Percentiles rank a stretch among this genome's conserved stretches.
These are phyloP conservation scores for Geotrichum cucujoidarum DNA, from an alignment of 1,139 yeast species.

Conservation along the genomic window DNA sequence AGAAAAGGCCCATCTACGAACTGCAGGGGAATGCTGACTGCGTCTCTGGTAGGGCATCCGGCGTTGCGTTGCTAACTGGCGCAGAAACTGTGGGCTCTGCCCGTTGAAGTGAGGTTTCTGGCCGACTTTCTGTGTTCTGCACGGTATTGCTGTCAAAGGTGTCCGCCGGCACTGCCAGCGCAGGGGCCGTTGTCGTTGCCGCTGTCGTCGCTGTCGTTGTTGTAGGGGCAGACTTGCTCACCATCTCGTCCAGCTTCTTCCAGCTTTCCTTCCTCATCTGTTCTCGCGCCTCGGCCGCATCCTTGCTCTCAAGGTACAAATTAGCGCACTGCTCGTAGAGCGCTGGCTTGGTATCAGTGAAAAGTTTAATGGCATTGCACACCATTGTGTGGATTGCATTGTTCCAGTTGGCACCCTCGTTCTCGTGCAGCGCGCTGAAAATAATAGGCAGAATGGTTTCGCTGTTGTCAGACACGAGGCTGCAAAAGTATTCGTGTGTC, in stretches of 20 bases:
- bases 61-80: too few species aligned
- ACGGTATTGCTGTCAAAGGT: too few species aligned
- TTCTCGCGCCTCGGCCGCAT: slow-evolving; percentile 60
- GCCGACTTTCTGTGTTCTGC: too few species aligned
- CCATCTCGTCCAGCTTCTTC: slow-evolving; percentile 66
- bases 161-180: too few species aligned
- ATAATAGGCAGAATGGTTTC: slow-evolving; percentile 90
- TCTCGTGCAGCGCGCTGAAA: slow-evolving; percentile 83
- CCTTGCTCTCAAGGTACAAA: slow-evolving; percentile 70
- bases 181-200: not conserved
- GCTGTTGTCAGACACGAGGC: slow-evolving; percentile 81
- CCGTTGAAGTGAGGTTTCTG: too few species aligned
- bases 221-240: slow-evolving; percentile 7
- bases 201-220: too few species aligned
- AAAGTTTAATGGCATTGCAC: slow-evolving; percentile 82
- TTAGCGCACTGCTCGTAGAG: slow-evolving; percentile 89
- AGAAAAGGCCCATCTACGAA: too few species aligned
- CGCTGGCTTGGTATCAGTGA: slow-evolving; percentile 89
- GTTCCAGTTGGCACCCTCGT: slow-evolving; percentile 70
- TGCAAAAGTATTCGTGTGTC: slow-evolving; percentile 91
- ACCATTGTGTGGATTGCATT: slow-evolving; percentile 88
- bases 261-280: slow-evolving; percentile 62
- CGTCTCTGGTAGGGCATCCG: too few species aligned
- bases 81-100: too few species aligned
- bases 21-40: too few species aligned